Conservation (phyloP, 1,139 yeast species). For the Nakaseomyces nivariensis region DNA sequence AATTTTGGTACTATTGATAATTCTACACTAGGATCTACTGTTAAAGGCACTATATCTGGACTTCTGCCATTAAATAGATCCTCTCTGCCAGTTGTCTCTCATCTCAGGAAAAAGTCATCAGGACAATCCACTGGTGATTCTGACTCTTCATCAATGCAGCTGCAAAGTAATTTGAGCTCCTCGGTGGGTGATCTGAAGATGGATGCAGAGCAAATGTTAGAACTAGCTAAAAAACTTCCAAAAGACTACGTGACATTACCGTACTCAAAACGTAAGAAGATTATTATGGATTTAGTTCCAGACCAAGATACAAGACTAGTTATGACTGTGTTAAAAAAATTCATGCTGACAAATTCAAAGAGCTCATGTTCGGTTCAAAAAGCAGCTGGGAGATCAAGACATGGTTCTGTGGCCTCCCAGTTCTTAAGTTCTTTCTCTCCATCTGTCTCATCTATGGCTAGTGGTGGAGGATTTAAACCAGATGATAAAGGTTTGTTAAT, state of each 20-base stretch:
- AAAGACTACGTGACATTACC: slow-evolving; percentile 54
- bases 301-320: slow-evolving; percentile 36
- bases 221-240: slow-evolving; percentile 38
- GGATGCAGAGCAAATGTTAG: slow-evolving; percentile 19
- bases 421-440: slow-evolving; percentile 33
- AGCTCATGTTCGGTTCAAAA: slow-evolving; percentile 18
- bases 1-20: slow-evolving; percentile 5
- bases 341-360: slow-evolving; percentile 18
- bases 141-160: slow-evolving; percentile 14
- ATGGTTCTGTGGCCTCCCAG: slow-evolving; percentile 35
- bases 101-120: slow-evolving; percentile 8
- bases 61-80: slow-evolving; percentile 4
- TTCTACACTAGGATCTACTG: slow-evolving; percentile 1
- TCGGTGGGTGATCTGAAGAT: slow-evolving; percentile 12
- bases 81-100: slow-evolving; percentile 4
- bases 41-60: neutral
- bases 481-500: slow-evolving; percentile 58
- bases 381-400: slow-evolving; percentile 14
- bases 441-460: slow-evolving; percentile 16
- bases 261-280: slow-evolving; percentile 55
- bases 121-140: slow-evolving; percentile 12
- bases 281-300: slow-evolving; percentile 48
- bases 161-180: slow-evolving; percentile 11
- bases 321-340: slow-evolving; percentile 28
- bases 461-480: slow-evolving; percentile 11